These are phyloP conservation scores for Musa acuminata DNA, from an alignment of 176 grass and related monocot genomes.

Conservation along the genomic window DNA sequence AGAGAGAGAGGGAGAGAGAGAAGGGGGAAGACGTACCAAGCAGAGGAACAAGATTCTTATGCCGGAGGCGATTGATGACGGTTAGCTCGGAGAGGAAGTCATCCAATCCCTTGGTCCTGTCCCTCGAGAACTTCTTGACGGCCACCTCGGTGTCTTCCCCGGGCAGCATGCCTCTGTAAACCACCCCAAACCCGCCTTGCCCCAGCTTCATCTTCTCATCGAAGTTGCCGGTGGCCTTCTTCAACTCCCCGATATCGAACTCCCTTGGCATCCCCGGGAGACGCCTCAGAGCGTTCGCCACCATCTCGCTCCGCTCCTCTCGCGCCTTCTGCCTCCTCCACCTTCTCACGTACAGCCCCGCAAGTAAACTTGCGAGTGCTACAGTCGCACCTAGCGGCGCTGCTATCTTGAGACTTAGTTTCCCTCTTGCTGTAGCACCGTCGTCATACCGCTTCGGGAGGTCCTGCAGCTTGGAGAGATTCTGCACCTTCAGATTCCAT, in stretches of 20 bases:
- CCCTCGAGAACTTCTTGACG: slow-evolving; percentile 42
- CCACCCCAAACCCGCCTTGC: slow-evolving; percentile 72
- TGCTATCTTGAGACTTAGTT: too few relatives aligned
- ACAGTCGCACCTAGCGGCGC: too few relatives aligned
- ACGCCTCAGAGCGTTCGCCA: slow-evolving; percentile 27
- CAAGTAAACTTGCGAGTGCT: background rate
- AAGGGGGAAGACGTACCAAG: slow-evolving; percentile 6
- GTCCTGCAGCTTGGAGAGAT: too few relatives aligned
- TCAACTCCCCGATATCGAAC: slow-evolving; percentile 60
- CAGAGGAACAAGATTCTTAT: slow-evolving; percentile 47
- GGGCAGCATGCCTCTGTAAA: slow-evolving; percentile 36
- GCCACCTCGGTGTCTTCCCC: slow-evolving; percentile 25
- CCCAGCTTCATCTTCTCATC: slow-evolving; percentile 84
- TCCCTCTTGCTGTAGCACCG: too few relatives aligned
- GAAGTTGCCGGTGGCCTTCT: slow-evolving; percentile 64
- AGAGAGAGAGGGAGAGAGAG: too few relatives aligned
- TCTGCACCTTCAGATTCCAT: too few relatives aligned
- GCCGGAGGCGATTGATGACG: slow-evolving; percentile 47
- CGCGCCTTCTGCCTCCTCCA: slow-evolving; percentile 9
- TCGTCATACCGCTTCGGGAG: too few relatives aligned
- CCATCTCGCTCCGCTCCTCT: slow-evolving; percentile 23
- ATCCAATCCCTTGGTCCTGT: slow-evolving; percentile 5
- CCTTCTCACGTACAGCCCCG: slow-evolving; percentile 23
- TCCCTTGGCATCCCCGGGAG: slow-evolving; percentile 70
- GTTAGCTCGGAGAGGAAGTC: slow-evolving; percentile 45